phyloP scores from a whole-genome alignment of 2,329 filamentous ascomycete species.

The Exophiala mesophila region DNA sequence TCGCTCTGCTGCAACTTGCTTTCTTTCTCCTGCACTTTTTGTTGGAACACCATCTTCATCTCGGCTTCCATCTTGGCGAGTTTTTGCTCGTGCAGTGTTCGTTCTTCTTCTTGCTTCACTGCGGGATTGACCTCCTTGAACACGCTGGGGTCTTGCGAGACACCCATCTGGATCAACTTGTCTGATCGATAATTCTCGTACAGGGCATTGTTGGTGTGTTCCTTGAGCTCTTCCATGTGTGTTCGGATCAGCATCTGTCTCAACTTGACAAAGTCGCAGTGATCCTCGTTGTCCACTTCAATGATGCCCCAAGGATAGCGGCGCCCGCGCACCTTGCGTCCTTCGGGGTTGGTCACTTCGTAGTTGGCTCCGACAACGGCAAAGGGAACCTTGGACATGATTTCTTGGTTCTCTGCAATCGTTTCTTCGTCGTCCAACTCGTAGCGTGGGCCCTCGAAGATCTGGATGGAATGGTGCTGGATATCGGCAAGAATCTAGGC shows the following conservation, averaged over 20 bases:
- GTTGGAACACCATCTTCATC: constrained; percentile 99
- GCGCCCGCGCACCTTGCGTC: constrained; percentile 91
- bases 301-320: constrained; percentile 98
- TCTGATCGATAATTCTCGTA: constrained; percentile 99
- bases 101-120: constrained; percentile 99
- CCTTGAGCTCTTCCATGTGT: constrained; percentile 99
- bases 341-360: constrained; percentile 85
- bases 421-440: constrained; percentile 99
- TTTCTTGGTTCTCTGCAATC: constrained; percentile 99
- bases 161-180: constrained; percentile 97
- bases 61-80: constrained; percentile 99
- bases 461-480: constrained; percentile 94
- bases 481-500: constrained; percentile 90
- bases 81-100: constrained; percentile 97
- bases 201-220: constrained; percentile 97
- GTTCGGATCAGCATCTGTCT: constrained; percentile 99
- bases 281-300: constrained; percentile 99
- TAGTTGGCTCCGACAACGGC: constrained; percentile 95
- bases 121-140: constrained; percentile 99
- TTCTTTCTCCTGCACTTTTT: constrained; percentile 99
- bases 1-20: constrained; percentile 99
- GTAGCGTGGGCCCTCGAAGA: constrained; percentile 97
- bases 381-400: constrained; percentile 99
- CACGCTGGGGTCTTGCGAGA: constrained; percentile 95
- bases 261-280: constrained; percentile 99